These are phyloP conservation scores for Theileria parva DNA, from an alignment of 169 alveolate genomes.

Conservation along the genomic window DNA sequence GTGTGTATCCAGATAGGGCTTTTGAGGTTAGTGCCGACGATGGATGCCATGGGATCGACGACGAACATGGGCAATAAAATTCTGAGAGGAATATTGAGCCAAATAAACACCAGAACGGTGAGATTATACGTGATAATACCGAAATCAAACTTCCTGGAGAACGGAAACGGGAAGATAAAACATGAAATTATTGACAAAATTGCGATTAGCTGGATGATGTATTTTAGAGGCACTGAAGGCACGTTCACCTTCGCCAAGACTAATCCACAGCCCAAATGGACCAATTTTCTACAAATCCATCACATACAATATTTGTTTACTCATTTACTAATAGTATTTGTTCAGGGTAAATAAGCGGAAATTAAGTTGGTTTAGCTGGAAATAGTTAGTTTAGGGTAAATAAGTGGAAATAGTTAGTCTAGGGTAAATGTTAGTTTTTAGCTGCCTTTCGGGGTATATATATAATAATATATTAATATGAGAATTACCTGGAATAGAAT, in stretches of 20 bases:
- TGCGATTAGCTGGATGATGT: slow-evolving; percentile 31
- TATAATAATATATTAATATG: neutral
- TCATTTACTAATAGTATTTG: too few species aligned
- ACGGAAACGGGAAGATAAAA: slow-evolving; percentile 29
- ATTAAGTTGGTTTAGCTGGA: too few species aligned
- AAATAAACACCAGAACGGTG: slow-evolving; percentile 16
- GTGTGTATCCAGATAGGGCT: slow-evolving; percentile 44
- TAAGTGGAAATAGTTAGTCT: neutral
- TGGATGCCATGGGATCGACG: slow-evolving; percentile 53
- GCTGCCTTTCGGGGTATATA: too few species aligned
- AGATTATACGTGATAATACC: slow-evolving; percentile 58
- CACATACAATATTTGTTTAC: neutral
- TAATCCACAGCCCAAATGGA: slow-evolving; percentile 59
- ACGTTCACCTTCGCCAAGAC: slow-evolving; percentile 34
- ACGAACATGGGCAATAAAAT: slow-evolving; percentile 56
- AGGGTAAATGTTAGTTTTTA: too few species aligned
- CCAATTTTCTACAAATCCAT: slow-evolving; percentile 25
- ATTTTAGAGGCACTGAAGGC: slow-evolving; percentile 22
- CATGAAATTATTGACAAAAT: slow-evolving; percentile 12
- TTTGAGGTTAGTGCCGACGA: slow-evolving; percentile 18
- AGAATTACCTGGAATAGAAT: slow-evolving; percentile 37
- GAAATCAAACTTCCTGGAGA: slow-evolving; percentile 40
- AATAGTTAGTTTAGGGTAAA: neutral
- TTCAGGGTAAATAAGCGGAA: neutral
- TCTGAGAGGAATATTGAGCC: slow-evolving; percentile 26